Evolutionary conservation across 495 filamentous ascomycete species (phyloP).

Genomic region (Cryomyces minteri): DNA sequence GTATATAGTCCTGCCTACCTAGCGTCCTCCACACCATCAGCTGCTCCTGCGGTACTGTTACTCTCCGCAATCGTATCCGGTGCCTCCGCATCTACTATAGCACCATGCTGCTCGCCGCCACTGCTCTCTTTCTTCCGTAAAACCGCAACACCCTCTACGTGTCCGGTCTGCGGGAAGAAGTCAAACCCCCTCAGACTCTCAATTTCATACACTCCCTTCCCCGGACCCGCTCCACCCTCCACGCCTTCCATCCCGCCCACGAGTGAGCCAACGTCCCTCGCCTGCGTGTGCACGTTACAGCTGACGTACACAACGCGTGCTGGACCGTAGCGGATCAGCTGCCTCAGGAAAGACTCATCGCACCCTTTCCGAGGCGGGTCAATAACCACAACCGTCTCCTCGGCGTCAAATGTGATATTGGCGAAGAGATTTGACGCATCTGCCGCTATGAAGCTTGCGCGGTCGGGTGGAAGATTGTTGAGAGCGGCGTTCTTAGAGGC

Average conservation of each 20-base stretch:
- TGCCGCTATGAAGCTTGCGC: conserved; percentile 65
- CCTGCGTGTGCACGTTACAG: conserved; percentile 96
- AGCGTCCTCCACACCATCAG: too few species aligned
- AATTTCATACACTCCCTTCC: conserved; percentile 52
- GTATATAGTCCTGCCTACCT: too few species aligned
- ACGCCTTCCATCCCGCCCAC: conserved; percentile 39
- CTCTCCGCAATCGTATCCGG: too few species aligned
- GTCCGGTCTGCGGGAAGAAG: conserved; percentile 95
- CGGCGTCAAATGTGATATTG: conserved; percentile 42
- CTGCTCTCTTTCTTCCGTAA: conserved; percentile 17
- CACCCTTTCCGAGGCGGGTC: conserved; percentile 94
- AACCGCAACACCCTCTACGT: conserved; percentile 89
- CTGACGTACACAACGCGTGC: conserved; percentile 77
- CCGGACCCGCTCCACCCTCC: conserved; percentile 20
- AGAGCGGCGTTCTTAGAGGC: conserved; percentile 58
- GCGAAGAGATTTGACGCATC: conserved; percentile 72
- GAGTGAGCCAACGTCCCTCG: conserved; percentile 71
- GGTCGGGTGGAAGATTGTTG: conserved; percentile 45
- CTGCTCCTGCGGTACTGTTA: too few species aligned
- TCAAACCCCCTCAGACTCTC: conserved; percentile 90
- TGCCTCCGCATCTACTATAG: too few species aligned
- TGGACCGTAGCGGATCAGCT: conserved; percentile 60
- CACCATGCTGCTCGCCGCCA: neutral
- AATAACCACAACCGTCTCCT: conserved; percentile 76
- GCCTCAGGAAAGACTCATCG: conserved; percentile 62